phyloP scores from a whole-genome alignment of 257 asterid genomes.

The Jacaranda copaia region DNA sequence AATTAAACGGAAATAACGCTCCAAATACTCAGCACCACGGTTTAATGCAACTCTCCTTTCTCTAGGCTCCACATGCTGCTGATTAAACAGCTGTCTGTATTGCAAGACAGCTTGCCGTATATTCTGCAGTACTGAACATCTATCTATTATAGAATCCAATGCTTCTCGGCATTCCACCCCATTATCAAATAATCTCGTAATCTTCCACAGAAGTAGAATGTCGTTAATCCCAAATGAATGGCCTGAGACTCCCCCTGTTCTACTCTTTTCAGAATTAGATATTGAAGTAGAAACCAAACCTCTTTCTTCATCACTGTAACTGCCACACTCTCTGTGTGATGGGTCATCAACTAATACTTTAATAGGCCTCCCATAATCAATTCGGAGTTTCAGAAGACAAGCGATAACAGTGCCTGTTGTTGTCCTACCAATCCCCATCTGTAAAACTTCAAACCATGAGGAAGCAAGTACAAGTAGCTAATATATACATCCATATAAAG shows the following conservation, averaged over 20 bases:
- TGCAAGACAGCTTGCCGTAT: slow-evolving; percentile 97
- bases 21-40: slow-evolving; percentile 99
- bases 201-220: slow-evolving; percentile 87
- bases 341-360: slow-evolving; percentile 63
- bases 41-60: slow-evolving; percentile 95
- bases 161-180: slow-evolving; percentile 98
- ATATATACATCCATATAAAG: slow-evolving; percentile 18
- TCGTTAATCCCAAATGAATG: slow-evolving; percentile 92
- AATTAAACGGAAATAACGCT: slow-evolving; percentile 94
- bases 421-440: slow-evolving; percentile 99
- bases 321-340: slow-evolving; percentile 51
- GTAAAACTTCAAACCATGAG: slow-evolving; percentile 36
- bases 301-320: slow-evolving; percentile 61
- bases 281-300: slow-evolving; percentile 51
- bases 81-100: slow-evolving; percentile 86
- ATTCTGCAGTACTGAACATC: slow-evolving; percentile 95
- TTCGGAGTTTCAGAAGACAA: slow-evolving; percentile 91
- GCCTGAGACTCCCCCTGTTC: slow-evolving; percentile 55
- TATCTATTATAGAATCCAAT: slow-evolving; percentile 87
- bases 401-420: slow-evolving; percentile 98
- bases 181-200: slow-evolving; percentile 94
- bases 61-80: slow-evolving; percentile 94
- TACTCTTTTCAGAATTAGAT: slow-evolving; percentile 47
- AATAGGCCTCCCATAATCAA: slow-evolving; percentile 89
- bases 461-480: slow-evolving; percentile 38